A percentile compares a stretch with the other conserved stretches of the same genome.
These are phyloP conservation scores for Botrytis aclada DNA, from an alignment of 2,329 filamentous ascomycete genomes.

Conservation along the genomic window DNA sequence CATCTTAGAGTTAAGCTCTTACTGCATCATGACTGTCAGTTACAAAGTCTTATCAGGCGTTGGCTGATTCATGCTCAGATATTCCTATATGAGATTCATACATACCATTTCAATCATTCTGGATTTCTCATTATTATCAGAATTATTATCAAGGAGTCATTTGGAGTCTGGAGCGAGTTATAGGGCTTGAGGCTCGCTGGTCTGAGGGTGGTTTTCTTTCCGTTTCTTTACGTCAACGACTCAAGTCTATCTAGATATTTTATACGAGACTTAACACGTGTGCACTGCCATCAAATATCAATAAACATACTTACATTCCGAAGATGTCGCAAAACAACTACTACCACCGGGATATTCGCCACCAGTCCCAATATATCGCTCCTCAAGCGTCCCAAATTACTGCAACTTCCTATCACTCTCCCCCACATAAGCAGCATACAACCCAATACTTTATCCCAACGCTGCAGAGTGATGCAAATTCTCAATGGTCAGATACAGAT, in stretches of 20 bases:
- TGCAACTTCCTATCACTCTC: not conserved
- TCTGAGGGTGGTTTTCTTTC: not conserved
- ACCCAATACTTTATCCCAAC: not conserved
- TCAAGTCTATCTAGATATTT: not conserved
- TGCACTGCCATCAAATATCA: not conserved
- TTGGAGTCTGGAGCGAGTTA: not conserved
- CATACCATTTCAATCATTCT: not conserved
- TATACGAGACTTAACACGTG: too few relatives aligned
- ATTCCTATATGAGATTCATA: accelerated
- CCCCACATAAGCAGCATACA: not conserved
- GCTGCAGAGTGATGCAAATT: not conserved
- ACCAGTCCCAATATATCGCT: not conserved
- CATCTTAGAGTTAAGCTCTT: too few relatives aligned
- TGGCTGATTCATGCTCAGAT: not conserved
- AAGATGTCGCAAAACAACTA: not conserved
- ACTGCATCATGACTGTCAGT: not conserved
- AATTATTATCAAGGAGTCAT: not conserved
- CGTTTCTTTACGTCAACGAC: not conserved
- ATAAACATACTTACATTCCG: not conserved
- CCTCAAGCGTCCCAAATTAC: not conserved
- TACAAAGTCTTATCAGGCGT: not conserved
- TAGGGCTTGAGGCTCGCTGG: not conserved
- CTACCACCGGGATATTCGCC: not conserved
- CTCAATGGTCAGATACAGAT: not conserved
- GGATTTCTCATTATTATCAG: not conserved